Conservation (phyloP, 2,329 filamentous ascomycete species). For the Clonostachys rhizophaga region DNA sequence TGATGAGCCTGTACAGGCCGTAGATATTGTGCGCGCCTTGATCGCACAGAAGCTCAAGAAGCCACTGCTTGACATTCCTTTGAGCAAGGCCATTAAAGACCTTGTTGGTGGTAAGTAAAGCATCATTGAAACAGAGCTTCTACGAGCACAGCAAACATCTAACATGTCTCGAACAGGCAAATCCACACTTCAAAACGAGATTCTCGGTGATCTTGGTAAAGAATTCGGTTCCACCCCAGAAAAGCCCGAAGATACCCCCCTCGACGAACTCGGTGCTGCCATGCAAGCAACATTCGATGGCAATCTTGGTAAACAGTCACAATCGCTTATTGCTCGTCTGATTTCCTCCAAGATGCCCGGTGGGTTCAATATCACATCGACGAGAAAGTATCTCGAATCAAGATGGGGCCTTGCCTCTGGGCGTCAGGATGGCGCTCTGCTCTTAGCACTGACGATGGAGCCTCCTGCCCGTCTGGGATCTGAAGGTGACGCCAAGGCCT, state of each 20-base stretch:
- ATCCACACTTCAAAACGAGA: constrained; percentile 98
- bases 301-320: constrained; percentile 94
- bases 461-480: constrained; percentile 82
- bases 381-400: constrained; percentile 91
- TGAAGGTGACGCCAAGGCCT: constrained; percentile 87
- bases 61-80: constrained; percentile 76
- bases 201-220: constrained; percentile 94
- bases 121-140: neutral
- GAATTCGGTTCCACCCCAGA: constrained; percentile 98
- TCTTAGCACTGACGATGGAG: constrained; percentile 90
- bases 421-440: constrained; percentile 84
- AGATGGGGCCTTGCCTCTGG: constrained; percentile 85
- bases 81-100: constrained; percentile 98
- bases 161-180: constrained; percentile 58
- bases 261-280: constrained; percentile 89
- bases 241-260: constrained; percentile 94
- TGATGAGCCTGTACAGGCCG: constrained; percentile 80
- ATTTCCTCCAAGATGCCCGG: constrained; percentile 99
- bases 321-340: constrained; percentile 85
- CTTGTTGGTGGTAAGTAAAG: constrained; percentile 79
- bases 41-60: constrained; percentile 99
- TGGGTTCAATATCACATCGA: constrained; percentile 96
- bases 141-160: neutral
- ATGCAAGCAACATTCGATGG: constrained; percentile 99
- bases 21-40: constrained; percentile 83